Percentiles rank a stretch among this genome's conserved stretches.
Evolutionary conservation across 2,329 filamentous ascomycete genomes (phyloP).

Genomic region (Beauveria bassiana): DNA sequence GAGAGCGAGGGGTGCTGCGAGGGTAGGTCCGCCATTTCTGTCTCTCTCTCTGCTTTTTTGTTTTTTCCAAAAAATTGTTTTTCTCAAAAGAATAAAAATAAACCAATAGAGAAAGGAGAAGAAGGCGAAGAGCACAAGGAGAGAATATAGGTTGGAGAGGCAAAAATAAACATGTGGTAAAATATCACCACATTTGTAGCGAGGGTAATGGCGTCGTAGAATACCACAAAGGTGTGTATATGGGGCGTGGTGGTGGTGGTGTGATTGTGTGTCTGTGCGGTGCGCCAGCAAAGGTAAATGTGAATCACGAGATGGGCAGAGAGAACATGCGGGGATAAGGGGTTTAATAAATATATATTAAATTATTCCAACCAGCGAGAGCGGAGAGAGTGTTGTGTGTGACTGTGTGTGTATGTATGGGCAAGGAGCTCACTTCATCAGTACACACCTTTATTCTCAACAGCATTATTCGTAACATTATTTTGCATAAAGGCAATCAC

Average conservation of each 20-base stretch:
- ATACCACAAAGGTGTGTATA: not conserved
- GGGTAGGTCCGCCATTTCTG: conserved; percentile 30
- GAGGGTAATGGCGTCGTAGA: not conserved
- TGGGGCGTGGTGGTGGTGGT: not conserved
- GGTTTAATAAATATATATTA: no score
- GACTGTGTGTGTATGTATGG: not conserved
- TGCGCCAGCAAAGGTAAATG: not conserved
- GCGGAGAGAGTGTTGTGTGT: not conserved
- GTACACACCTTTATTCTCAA: not conserved
- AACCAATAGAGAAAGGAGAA: not conserved
- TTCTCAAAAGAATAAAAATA: not conserved
- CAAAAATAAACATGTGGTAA: not conserved
- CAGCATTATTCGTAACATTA: not conserved
- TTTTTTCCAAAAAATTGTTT: not conserved
- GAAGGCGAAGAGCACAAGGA: not conserved
- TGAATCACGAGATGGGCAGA: not conserved
- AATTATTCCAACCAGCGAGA: not conserved
- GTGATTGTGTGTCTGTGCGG: not conserved
- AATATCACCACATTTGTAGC: not conserved
- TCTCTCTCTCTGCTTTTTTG: not conserved
- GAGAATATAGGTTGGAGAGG: not conserved
- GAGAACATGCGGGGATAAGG: not conserved
- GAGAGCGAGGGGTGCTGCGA: conserved; percentile 43
- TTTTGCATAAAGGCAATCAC: not conserved
- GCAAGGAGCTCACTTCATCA: not conserved